Evolutionary conservation across 176 grass and related monocot species (phyloP).

Genomic region (Juncus effusus): DNA sequence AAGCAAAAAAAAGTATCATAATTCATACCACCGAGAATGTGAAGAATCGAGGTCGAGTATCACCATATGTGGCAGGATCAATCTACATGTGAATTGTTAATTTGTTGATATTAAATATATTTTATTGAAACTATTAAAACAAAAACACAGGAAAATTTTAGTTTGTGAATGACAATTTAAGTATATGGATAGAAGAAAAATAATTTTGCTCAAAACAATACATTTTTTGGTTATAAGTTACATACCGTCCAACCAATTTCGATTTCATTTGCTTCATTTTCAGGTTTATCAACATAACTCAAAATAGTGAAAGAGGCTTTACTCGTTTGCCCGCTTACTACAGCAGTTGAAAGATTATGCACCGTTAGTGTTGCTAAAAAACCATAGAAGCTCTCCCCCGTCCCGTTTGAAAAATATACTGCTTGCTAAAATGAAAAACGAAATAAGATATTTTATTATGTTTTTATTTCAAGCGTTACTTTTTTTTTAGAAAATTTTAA

Average conservation of each 20-base stretch:
- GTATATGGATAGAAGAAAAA: neutral
- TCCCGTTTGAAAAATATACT: neutral
- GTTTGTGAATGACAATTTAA: too few species aligned
- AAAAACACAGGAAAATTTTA: neutral
- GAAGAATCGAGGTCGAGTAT: slow-evolving; percentile 11
- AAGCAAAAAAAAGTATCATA: neutral
- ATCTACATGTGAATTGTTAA: neutral
- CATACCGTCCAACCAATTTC: too few species aligned
- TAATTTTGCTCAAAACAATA: too few species aligned
- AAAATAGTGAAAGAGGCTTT: too few species aligned
- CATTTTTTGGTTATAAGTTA: too few species aligned
- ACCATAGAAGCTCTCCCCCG: neutral
- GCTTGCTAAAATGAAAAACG: slow-evolving; percentile 9
- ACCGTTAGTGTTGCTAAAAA: neutral
- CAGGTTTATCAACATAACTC: too few species aligned
- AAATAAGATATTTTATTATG: neutral
- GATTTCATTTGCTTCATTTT: too few species aligned
- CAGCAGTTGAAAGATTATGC: too few species aligned
- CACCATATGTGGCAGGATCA: slow-evolving; percentile 15
- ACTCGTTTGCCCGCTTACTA: too few species aligned
- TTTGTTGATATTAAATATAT: neutral
- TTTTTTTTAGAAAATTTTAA: neutral
- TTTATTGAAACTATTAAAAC: too few species aligned
- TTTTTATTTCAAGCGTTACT: neutral
- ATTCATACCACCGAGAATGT: neutral